Conservation (phyloP, 2,329 filamentous ascomycete species). For the Aspergillus quadricinctus region DNA sequence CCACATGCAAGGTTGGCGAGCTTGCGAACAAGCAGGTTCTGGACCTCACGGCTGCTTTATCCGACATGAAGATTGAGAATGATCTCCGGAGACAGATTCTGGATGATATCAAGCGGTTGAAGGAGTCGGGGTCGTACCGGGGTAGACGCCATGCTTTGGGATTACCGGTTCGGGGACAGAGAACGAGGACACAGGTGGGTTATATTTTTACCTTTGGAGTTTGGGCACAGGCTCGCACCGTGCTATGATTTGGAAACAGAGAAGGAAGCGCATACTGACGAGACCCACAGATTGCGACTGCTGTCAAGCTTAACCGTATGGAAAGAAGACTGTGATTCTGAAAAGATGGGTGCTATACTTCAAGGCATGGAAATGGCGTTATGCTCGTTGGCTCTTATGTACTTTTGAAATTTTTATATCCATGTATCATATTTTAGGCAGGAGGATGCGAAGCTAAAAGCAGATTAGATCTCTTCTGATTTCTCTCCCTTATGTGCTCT, state of each 20-base stretch:
- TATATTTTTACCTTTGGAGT: slow-evolving; percentile 3
- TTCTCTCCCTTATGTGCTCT: slow-evolving; percentile 10
- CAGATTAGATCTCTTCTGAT: slow-evolving; percentile 6
- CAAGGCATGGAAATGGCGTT: slow-evolving; percentile 22
- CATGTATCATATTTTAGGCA: neutral
- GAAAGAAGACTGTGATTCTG: slow-evolving; percentile 45
- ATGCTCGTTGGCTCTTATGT: slow-evolving; percentile 11
- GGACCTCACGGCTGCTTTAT: slow-evolving; percentile 77
- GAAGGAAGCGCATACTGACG: slow-evolving; percentile 15
- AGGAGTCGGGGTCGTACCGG: slow-evolving; percentile 85
- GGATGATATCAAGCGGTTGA: slow-evolving; percentile 80
- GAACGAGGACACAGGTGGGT: slow-evolving; percentile 69
- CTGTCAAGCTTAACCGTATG: slow-evolving; percentile 55
- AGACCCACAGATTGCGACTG: slow-evolving; percentile 51
- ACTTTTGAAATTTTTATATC: slow-evolving; percentile 12
- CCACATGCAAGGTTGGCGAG: slow-evolving; percentile 70
- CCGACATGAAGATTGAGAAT: slow-evolving; percentile 90
- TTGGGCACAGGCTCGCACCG: neutral
- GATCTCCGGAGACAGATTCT: slow-evolving; percentile 72
- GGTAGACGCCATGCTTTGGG: slow-evolving; percentile 90
- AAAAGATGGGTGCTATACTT: slow-evolving; percentile 8
- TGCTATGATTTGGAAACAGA: neutral
- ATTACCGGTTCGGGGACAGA: slow-evolving; percentile 85
- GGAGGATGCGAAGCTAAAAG: neutral
- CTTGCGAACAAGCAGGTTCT: slow-evolving; percentile 73